These are phyloP conservation scores for Parietichytrium sp. DNA, from an alignment of 108 stramenopile species.

Conservation along the genomic window DNA sequence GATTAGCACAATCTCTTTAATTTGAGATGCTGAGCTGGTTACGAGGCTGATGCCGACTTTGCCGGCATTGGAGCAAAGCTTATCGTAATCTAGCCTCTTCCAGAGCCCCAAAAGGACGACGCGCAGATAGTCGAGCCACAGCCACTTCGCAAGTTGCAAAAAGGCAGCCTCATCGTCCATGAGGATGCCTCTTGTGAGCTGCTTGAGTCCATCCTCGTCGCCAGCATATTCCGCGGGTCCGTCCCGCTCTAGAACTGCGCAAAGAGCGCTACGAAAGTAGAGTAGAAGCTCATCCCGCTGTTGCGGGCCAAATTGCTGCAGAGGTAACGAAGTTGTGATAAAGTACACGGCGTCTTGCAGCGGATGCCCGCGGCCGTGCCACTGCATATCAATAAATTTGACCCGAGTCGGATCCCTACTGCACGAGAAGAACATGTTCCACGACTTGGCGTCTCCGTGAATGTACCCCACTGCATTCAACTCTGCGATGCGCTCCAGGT, in stretches of 20 bases:
- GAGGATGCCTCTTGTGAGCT: no score
- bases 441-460: constrained; percentile 29
- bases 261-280: background rate
- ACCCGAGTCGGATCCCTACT: background rate
- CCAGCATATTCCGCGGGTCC: background rate
- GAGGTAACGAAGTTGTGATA: constrained; percentile 15
- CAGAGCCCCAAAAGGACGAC: background rate
- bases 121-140: constrained; percentile 11
- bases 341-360: constrained; percentile 34
- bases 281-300: background rate
- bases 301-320: no score
- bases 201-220: no score
- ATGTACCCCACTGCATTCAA: background rate
- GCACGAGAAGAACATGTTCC: background rate
- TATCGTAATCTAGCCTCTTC: background rate
- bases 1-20: no score
- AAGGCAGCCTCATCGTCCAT: background rate
- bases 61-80: background rate
- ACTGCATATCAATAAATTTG: constrained; percentile 29
- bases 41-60: constrained; percentile 35
- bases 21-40: constrained; percentile 2
- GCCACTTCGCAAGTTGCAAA: background rate
- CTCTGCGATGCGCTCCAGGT: background rate
- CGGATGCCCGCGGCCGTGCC: constrained; percentile 7
- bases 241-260: background rate